Percentiles rank a stretch among this genome's conserved stretches.
phyloP scores from a whole-genome alignment of 2,329 filamentous ascomycete genomes.

The Colletotrichum cereale region DNA sequence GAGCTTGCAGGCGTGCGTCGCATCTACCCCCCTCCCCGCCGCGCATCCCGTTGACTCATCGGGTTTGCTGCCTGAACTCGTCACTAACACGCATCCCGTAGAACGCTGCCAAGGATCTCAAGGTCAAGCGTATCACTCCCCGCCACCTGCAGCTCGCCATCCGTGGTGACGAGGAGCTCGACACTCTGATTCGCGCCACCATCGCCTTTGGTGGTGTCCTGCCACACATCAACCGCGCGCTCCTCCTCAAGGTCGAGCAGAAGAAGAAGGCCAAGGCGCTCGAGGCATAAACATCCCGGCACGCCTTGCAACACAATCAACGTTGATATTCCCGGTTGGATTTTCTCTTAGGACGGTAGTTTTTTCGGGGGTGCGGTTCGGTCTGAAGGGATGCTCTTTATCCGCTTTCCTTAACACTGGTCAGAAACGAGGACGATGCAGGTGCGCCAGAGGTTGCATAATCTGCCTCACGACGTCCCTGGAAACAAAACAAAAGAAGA shows the following conservation, averaged over 20 bases:
- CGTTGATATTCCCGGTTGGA: slow-evolving; percentile 32
- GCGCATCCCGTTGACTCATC: slow-evolving; percentile 26
- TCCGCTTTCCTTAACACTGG: slow-evolving; percentile 26
- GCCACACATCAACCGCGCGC: slow-evolving; percentile 97
- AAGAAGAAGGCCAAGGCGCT: slow-evolving; percentile 84
- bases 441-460: slow-evolving; percentile 22
- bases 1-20: slow-evolving; percentile 90
- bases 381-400: slow-evolving; percentile 32
- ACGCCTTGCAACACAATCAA: slow-evolving; percentile 11
- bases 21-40: slow-evolving; percentile 11
- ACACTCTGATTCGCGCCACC: slow-evolving; percentile 96
- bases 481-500: slow-evolving; percentile 18
- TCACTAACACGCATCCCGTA: slow-evolving; percentile 48
- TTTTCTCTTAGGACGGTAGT: slow-evolving; percentile 33
- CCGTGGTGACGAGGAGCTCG: slow-evolving; percentile 97
- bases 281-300: slow-evolving; percentile 36
- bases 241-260: slow-evolving; percentile 95
- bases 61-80: slow-evolving; percentile 23
- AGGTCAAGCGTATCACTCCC: slow-evolving; percentile 99
- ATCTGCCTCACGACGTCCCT: slow-evolving; percentile 12
- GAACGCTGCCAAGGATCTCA: slow-evolving; percentile 99
- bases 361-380: slow-evolving; percentile 19
- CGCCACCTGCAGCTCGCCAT: slow-evolving; percentile 98
- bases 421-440: slow-evolving; percentile 33
- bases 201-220: slow-evolving; percentile 99